These are phyloP conservation scores for Boletus vinaceobasis DNA, from an alignment of 768 basidiomycete genomes.

Conservation along the genomic window DNA sequence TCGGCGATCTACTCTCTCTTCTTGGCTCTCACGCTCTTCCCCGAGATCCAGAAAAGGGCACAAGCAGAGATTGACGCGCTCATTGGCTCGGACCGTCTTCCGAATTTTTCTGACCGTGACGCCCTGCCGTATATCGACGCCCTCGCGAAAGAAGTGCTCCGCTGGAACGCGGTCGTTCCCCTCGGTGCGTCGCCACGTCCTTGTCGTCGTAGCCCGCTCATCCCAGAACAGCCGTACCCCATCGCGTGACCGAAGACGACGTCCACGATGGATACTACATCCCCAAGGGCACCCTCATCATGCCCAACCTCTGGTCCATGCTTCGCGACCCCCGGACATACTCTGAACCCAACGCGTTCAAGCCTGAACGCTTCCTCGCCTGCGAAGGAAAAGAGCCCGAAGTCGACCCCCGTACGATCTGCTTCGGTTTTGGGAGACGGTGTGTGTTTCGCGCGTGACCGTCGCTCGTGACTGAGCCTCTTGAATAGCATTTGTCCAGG, in stretches of 20 bases:
- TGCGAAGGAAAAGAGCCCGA: constrained; percentile 37
- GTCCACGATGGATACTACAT: constrained; percentile 60
- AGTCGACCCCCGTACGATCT: constrained; percentile 54
- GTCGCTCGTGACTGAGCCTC: constrained; percentile 1
- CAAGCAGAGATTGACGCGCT: constrained; percentile 61
- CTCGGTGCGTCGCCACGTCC: constrained; percentile 35
- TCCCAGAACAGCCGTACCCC: constrained; percentile 34
- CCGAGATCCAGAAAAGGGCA: constrained; percentile 54
- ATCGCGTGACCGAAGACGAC: constrained; percentile 57
- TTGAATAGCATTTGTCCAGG: constrained; percentile 28
- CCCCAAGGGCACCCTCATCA: constrained; percentile 41
- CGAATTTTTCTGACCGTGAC: constrained; percentile 55
- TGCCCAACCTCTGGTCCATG: constrained; percentile 28
- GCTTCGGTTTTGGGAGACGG: constrained; percentile 72
- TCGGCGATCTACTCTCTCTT: constrained; percentile 60
- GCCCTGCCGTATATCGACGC: constrained; percentile 60
- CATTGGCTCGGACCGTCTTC: constrained; percentile 57
- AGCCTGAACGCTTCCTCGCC: constrained; percentile 58
- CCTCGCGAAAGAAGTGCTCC: constrained; percentile 53
- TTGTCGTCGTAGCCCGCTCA: constrained; percentile 32
- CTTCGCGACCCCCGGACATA: constrained; percentile 40
- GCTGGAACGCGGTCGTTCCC: constrained; percentile 41
- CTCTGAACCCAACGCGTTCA: constrained; percentile 51
- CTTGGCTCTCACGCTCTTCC: constrained; percentile 57
- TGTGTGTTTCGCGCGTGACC: constrained; percentile 22